Percentiles rank a stretch among this genome's conserved stretches.
Evolutionary conservation across 225 moss, liverwort and hornwort genomes (phyloP).

Genomic region (Pseudoscleropodium purum): DNA sequence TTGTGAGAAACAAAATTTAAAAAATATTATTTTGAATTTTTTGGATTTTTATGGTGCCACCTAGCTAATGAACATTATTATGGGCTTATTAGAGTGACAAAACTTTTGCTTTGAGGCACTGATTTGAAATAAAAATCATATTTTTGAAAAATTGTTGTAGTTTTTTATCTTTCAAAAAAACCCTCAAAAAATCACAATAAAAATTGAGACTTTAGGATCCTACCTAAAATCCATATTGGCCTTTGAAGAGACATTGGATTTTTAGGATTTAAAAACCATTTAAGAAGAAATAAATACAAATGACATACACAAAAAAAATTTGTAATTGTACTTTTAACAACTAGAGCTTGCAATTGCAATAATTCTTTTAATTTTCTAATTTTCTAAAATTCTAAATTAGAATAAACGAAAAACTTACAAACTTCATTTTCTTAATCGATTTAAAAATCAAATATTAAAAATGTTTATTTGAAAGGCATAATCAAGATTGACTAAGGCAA

Average conservation of each 20-base stretch:
- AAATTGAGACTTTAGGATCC: too few species aligned
- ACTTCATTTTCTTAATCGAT: neutral
- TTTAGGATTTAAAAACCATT: too few species aligned
- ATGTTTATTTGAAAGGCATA: neutral
- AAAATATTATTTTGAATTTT: neutral
- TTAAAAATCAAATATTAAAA: neutral
- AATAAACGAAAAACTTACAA: too few species aligned
- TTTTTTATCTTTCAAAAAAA: accelerated
- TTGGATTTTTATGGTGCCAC: neutral
- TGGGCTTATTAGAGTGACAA: neutral
- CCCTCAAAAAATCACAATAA: neutral
- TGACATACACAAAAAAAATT: neutral
- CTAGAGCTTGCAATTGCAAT: neutral
- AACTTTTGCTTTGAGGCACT: neutral
- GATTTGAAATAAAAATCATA: neutral
- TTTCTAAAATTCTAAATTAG: neutral
- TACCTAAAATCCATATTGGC: too few species aligned
- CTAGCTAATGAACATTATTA: accelerated
- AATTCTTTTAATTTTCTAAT: neutral
- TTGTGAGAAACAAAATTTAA: neutral
- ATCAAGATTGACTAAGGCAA: accelerated
- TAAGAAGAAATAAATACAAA: neutral
- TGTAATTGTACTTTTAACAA: neutral
- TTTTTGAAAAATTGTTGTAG: accelerated
- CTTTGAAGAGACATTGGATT: accelerated